Percentiles rank a stretch among this genome's conserved stretches.
phyloP scores from a whole-genome alignment of 345 rosid species.

The Conringia planisiliqua region DNA sequence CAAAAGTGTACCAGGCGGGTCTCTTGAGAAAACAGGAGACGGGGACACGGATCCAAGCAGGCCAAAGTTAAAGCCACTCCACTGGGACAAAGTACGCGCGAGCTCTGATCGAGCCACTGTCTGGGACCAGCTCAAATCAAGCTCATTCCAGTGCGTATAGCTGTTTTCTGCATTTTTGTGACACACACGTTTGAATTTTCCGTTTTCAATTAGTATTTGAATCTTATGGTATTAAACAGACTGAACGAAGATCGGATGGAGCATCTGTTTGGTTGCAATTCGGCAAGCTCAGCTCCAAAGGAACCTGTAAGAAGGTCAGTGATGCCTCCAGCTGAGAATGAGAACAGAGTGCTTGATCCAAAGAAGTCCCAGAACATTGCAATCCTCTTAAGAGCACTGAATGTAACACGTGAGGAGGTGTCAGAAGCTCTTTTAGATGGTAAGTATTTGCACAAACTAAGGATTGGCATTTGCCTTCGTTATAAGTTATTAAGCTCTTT shows the following conservation, averaged over 20 bases:
- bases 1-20: slow-evolving; percentile 22
- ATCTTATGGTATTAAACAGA: slow-evolving; percentile 35
- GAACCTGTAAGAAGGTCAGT: slow-evolving; percentile 61
- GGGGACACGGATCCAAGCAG: slow-evolving; percentile 70
- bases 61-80: slow-evolving; percentile 87
- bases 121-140: slow-evolving; percentile 96
- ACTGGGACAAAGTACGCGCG: slow-evolving; percentile 99
- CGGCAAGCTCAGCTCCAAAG: slow-evolving; percentile 57
- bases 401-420: slow-evolving; percentile 91
- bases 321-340: slow-evolving; percentile 64
- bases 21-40: slow-evolving; percentile 52
- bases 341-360: slow-evolving; percentile 92
- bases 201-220: neutral
- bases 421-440: slow-evolving; percentile 97
- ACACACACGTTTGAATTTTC: neutral
- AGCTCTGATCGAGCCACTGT: slow-evolving; percentile 96
- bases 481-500: neutral
- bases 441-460: slow-evolving; percentile 28
- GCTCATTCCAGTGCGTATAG: slow-evolving; percentile 88
- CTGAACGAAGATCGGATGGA: slow-evolving; percentile 98
- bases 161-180: neutral
- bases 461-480: neutral
- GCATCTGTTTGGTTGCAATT: slow-evolving; percentile 85
- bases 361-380: slow-evolving; percentile 99
- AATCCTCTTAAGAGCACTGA: slow-evolving; percentile 83